Percentiles rank a stretch among this genome's conserved stretches.
Conservation (phyloP, 2,329 filamentous ascomycete species). For the Chaetomiaceae sp. region DNA sequence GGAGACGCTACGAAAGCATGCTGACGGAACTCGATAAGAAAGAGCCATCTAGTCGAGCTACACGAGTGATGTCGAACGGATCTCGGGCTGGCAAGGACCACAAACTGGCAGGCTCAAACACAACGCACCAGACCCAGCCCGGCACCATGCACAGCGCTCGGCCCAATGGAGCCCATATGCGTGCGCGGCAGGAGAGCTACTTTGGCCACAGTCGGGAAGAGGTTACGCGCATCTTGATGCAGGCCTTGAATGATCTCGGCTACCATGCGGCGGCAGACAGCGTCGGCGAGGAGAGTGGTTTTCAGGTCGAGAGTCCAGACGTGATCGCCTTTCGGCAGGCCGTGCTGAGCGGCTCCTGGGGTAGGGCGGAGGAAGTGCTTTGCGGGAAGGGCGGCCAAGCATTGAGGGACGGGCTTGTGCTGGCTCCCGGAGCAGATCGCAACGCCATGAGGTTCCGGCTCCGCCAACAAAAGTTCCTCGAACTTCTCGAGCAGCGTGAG, state of each 20-base stretch:
- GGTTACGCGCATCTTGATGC: constrained; percentile 86
- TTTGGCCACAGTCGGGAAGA: constrained; percentile 88
- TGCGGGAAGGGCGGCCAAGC: constrained; percentile 46
- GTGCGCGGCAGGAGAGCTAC: constrained; percentile 45
- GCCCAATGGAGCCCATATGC: constrained; percentile 29
- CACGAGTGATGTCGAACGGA: constrained; percentile 54
- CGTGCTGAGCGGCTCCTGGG: constrained; percentile 76
- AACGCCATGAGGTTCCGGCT: constrained; percentile 83
- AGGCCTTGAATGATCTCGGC: constrained; percentile 83
- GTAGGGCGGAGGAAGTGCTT: constrained; percentile 76
- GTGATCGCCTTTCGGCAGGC: constrained; percentile 83
- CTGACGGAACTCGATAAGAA: constrained; percentile 53
- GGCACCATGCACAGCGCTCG: constrained; percentile 53
- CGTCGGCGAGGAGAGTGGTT: constrained; percentile 78
- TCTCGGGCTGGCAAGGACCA: constrained; percentile 43
- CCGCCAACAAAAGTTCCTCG: constrained; percentile 90
- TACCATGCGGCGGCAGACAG: constrained; percentile 72
- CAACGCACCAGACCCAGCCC: constrained; percentile 39
- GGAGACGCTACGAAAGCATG: constrained; percentile 55
- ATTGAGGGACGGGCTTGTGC: constrained; percentile 58
- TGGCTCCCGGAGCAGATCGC: constrained; percentile 70
- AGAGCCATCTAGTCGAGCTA: constrained; percentile 50
- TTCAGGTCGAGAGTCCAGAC: constrained; percentile 76
- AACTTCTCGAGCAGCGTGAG: constrained; percentile 75
- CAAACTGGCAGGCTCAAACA: constrained; percentile 41